phyloP scores from a whole-genome alignment of 2,329 filamentous ascomycete species.

The Diplodia sapinea region DNA sequence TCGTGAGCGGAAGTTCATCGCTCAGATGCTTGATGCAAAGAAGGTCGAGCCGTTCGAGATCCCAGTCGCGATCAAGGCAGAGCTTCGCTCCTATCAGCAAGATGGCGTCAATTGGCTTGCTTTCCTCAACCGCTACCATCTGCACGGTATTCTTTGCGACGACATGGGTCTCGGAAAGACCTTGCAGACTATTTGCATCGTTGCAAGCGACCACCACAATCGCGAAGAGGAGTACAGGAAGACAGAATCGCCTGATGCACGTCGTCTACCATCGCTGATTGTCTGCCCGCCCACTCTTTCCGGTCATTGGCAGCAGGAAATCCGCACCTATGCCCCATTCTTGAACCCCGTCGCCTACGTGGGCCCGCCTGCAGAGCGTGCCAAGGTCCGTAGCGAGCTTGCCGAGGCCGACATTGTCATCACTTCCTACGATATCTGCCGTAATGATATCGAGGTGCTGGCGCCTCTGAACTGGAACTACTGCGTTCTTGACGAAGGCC shows the following conservation, averaged over 20 bases:
- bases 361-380: slow-evolving; percentile 81
- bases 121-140: slow-evolving; percentile 96
- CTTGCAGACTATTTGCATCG: slow-evolving; percentile 94
- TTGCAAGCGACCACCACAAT: slow-evolving; percentile 95
- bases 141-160: slow-evolving; percentile 97
- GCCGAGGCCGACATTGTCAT: slow-evolving; percentile 88
- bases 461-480: slow-evolving; percentile 93
- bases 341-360: slow-evolving; percentile 88
- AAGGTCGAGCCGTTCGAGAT: slow-evolving; percentile 95
- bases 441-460: slow-evolving; percentile 90
- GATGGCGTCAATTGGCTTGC: slow-evolving; percentile 99
- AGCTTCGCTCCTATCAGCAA: slow-evolving; percentile 95
- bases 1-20: slow-evolving; percentile 93
- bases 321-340: slow-evolving; percentile 94
- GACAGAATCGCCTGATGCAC: slow-evolving; percentile 77
- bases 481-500: slow-evolving; percentile 93
- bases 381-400: slow-evolving; percentile 71
- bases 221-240: slow-evolving; percentile 88
- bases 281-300: slow-evolving; percentile 95
- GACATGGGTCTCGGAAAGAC: slow-evolving; percentile 99
- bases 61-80: slow-evolving; percentile 95
- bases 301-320: slow-evolving; percentile 98
- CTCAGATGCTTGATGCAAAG: slow-evolving; percentile 93
- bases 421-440: slow-evolving; percentile 96
- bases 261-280: slow-evolving; percentile 86